These are phyloP conservation scores for Acer yangbiense DNA, from an alignment of 345 rosid species.

Conservation along the genomic window DNA sequence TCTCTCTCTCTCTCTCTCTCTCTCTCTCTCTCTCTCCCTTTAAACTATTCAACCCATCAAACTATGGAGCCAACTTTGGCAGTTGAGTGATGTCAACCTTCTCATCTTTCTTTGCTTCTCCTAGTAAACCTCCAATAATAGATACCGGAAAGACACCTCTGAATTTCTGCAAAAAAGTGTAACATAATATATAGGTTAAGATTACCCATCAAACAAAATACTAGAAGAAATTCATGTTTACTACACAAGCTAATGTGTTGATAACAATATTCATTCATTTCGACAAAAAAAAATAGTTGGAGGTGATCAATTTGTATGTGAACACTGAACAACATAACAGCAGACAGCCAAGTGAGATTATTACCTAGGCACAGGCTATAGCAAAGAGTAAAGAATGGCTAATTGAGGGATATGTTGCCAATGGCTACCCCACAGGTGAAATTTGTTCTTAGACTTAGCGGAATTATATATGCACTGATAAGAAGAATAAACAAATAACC, in stretches of 20 bases:
- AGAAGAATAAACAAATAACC: not conserved
- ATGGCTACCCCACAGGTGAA: slow-evolving; percentile 97
- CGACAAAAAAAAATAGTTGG: no score
- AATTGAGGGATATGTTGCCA: slow-evolving; percentile 59
- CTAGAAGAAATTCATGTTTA: no score
- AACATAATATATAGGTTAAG: not conserved
- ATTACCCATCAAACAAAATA: no score
- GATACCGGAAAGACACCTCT: slow-evolving; percentile 11
- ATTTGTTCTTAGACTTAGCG: slow-evolving; percentile 89
- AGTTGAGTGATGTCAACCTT: not conserved
- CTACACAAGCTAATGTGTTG: no score
- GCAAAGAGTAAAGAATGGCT: slow-evolving; percentile 94
- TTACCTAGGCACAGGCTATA: slow-evolving; percentile 86
- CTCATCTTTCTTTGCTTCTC: slow-evolving; percentile 5
- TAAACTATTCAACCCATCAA: slow-evolving; percentile 36
- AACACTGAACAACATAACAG: not conserved
- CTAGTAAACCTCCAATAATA: not conserved
- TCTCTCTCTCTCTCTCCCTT: no score
- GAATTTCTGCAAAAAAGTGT: slow-evolving; percentile 5
- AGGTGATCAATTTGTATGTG: not conserved
- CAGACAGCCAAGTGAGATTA: not conserved
- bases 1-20: no score
- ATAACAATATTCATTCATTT: no score
- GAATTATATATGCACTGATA: slow-evolving; percentile 89
- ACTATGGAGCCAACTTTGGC: slow-evolving; percentile 38